These are phyloP conservation scores for Fusarium fujikuroi DNA, from an alignment of 2,329 filamentous ascomycete species.

Conservation along the genomic window DNA sequence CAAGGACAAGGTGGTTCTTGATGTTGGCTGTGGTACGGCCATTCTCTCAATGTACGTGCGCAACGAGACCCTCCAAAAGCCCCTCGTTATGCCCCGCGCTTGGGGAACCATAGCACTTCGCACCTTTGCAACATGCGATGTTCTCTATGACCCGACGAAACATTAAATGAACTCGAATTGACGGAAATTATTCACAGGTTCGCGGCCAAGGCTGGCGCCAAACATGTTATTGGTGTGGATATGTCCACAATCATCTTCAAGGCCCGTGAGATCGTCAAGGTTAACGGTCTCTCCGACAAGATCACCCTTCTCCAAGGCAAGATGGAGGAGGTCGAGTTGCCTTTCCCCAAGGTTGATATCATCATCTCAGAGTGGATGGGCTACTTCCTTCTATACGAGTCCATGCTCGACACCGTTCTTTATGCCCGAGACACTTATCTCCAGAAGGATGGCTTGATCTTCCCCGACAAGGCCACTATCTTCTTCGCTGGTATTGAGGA, in stretches of 20 bases:
- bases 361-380: constrained; percentile 99
- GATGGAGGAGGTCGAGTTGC: constrained; percentile 98
- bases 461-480: constrained; percentile 98
- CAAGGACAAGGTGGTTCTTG: constrained; percentile 85
- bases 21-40: constrained; percentile 96
- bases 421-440: constrained; percentile 96
- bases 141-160: background rate
- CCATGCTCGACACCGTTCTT: constrained; percentile 97
- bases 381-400: constrained; percentile 98
- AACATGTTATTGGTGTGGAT: constrained; percentile 98
- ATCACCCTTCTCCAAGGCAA: constrained; percentile 98
- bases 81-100: constrained; percentile 32
- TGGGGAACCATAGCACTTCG: background rate
- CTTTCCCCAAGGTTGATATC: constrained; percentile 96
- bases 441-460: constrained; percentile 87
- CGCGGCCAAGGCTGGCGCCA: constrained; percentile 93
- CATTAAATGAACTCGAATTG: constrained; percentile 8
- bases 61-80: constrained; percentile 13
- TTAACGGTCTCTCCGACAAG: constrained; percentile 93
- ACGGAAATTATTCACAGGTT: constrained; percentile 71
- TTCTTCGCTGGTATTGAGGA: constrained; percentile 98
- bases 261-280: constrained; percentile 91
- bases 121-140: constrained; percentile 2
- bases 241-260: constrained; percentile 99
- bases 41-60: constrained; percentile 93